phyloP scores from a whole-genome alignment of 139 green algal species.

The Micromonas commoda region DNA sequence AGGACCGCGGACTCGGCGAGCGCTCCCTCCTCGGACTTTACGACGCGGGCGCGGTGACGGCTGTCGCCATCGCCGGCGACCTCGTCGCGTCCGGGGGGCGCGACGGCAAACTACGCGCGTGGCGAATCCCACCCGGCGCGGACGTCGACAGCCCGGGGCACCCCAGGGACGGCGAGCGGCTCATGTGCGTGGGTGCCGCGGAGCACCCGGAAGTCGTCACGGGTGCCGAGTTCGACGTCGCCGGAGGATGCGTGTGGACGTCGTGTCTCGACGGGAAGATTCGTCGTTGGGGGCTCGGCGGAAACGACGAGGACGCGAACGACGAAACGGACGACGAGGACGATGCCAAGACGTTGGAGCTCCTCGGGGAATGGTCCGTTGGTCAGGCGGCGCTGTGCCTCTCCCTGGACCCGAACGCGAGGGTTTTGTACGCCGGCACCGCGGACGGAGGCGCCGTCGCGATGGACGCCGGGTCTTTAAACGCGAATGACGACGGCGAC shows the following conservation, averaged over 20 bases:
- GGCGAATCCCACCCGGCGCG: neutral
- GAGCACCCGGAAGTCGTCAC: neutral
- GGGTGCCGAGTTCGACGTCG: neutral
- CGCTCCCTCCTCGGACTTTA: neutral
- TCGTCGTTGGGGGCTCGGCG: neutral
- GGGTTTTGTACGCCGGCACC: neutral
- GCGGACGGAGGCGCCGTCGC: neutral
- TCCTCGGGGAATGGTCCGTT: neutral
- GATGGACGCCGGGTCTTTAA: neutral
- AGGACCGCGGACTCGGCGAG: neutral
- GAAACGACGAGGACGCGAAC: neutral
- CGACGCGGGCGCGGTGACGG: constrained; percentile 10
- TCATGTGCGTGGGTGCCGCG: neutral
- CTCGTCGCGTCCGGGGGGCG: neutral
- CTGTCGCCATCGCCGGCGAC: neutral
- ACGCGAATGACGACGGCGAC: no score
- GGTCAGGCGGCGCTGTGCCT: constrained; percentile 4
- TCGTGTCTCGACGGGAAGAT: neutral
- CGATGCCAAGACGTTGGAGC: neutral
- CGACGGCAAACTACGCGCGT: neutral
- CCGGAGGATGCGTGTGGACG: neutral
- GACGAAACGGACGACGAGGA: neutral
- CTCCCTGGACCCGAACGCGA: neutral
- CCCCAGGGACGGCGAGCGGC: no score
- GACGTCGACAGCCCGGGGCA: neutral